Percentiles rank a stretch among this genome's conserved stretches.
Conservation (phyloP, 2,329 filamentous ascomycete genomes). For the Dactylella cylindrospora region DNA sequence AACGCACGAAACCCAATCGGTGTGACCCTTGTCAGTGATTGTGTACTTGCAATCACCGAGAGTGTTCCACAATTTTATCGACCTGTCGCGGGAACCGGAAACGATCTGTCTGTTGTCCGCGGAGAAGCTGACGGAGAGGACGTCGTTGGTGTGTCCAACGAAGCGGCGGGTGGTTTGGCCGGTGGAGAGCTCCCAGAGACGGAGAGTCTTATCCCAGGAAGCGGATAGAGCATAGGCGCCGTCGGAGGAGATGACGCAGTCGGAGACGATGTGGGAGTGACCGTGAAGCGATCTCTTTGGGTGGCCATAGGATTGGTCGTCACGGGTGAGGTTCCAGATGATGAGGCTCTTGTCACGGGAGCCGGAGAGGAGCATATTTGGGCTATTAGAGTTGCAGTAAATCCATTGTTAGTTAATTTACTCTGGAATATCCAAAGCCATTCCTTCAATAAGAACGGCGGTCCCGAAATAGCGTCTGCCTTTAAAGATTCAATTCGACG, state of each 20-base stretch:
- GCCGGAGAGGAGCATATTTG: conserved; percentile 98
- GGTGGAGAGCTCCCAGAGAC: conserved; percentile 55
- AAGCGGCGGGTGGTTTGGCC: conserved; percentile 71
- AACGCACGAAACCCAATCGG: conserved; percentile 99
- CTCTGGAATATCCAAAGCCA: conserved; percentile 51
- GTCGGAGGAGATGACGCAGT: conserved; percentile 70
- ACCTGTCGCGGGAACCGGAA: conserved; percentile 47
- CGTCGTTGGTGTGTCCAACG: conserved; percentile 37
- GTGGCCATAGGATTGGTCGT: conserved; percentile 93
- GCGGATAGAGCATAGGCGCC: conserved; percentile 52
- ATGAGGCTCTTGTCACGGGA: conserved; percentile 98
- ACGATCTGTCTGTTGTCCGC: conserved; percentile 45
- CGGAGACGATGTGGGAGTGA: conserved; percentile 99
- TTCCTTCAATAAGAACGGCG: conserved; percentile 46
- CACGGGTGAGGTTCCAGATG: conserved; percentile 99
- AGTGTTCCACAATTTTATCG: conserved; percentile 64
- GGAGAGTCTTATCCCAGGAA: conserved; percentile 42
- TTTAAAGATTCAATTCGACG: conserved; percentile 21
- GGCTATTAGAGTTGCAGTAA: conserved; percentile 58
- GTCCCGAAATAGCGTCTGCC: not conserved
- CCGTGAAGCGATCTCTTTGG: conserved; percentile 98
- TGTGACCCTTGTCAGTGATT: conserved; percentile 99
- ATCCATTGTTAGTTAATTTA: conserved; percentile 51
- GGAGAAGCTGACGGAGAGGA: conserved; percentile 46
- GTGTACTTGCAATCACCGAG: conserved; percentile 99